Base-by-base conservation (phyloP, 208 protist species). In the Herpetomonas tarakana region DNA sequence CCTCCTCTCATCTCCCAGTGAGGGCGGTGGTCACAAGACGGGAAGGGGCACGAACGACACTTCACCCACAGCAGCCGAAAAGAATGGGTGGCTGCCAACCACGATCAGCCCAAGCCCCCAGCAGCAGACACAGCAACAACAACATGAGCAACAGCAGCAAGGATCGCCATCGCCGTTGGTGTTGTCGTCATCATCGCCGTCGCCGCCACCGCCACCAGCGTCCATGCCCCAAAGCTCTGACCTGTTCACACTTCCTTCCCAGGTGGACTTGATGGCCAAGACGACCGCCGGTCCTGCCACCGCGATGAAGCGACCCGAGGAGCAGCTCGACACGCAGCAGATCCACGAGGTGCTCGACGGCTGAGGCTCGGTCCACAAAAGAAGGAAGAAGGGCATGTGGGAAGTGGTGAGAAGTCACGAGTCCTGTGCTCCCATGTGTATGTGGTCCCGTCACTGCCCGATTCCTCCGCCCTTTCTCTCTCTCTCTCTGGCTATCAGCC, bases 1-100 rank as follows among this genome's bases (percentile, higher is more conserved):
- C 81, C 61, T 92, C 44, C 47, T 92, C 4, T 61, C 65, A 22
- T n/a, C n/a, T n/a, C n/a, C n/a, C n/a, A n/a, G n/a, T n/a, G n/a
- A n/a, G n/a, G n/a, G n/a, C n/a, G n/a, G n/a, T n/a, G n/a, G n/a
- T n/a, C n/a, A n/a, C n/a, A n/a, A n/a, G n/a, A n/a, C n/a, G n/a
- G n/a, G n/a, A n/a, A 65, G 81, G 2, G 50, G 73, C 24, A 58
- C 57, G 18, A 65, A 65, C 1, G 68, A 78, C 6, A 62, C 64
- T 19, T 31, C 30, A 1, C 66, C 74, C 0, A 89, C 82, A 52
- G 21, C 62, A 9, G 27, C 87, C n/a, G 49, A 35, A 19, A 60
- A 30, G 18, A 49, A 30, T 27, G 31, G 30, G 18, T n/a, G 22
- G 6, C 21, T 29, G n/a, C 11, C 22, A 7, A 52, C 9, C 12